Conservation (phyloP, 1,284 basidiomycete species). For the Apiotrichum sp. region DNA sequence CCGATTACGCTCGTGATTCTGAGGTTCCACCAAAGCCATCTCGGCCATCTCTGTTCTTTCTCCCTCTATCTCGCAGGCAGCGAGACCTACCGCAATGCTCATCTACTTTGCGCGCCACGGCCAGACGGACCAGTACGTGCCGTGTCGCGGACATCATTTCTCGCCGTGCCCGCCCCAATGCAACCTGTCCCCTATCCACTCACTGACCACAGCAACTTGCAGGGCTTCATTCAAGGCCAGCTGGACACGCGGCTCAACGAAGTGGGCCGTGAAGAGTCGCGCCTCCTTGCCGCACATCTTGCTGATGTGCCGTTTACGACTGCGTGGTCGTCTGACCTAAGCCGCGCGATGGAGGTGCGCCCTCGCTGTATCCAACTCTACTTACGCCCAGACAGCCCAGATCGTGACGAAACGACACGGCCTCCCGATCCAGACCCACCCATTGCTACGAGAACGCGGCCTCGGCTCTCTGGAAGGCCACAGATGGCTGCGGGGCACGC, state of each 20-base stretch:
- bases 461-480: slow-evolving; percentile 35
- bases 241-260: slow-evolving; percentile 42
- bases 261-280: slow-evolving; percentile 32
- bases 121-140: slow-evolving; percentile 41
- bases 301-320: slow-evolving; percentile 21
- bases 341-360: slow-evolving; percentile 38
- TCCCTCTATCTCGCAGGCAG: neutral
- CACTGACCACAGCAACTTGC: slow-evolving; percentile 28
- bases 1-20: neutral
- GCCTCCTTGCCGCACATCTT: slow-evolving; percentile 23
- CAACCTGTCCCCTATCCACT: too few relatives aligned
- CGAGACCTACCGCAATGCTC: slow-evolving; percentile 19
- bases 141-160: neutral
- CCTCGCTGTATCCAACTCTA: neutral
- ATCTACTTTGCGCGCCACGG: slow-evolving; percentile 40
- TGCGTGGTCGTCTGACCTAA: slow-evolving; percentile 28
- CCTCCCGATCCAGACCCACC: slow-evolving; percentile 15
- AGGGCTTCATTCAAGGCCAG: slow-evolving; percentile 44
- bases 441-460: slow-evolving; percentile 29
- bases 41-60: neutral
- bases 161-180: too few relatives aligned
- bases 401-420: slow-evolving; percentile 26
- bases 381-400: slow-evolving; percentile 29
- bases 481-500: slow-evolving; percentile 19
- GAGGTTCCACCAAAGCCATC: neutral